phyloP scores from a whole-genome alignment of 2,329 filamentous ascomycete genomes.

The Colletotrichum scovillei region DNA sequence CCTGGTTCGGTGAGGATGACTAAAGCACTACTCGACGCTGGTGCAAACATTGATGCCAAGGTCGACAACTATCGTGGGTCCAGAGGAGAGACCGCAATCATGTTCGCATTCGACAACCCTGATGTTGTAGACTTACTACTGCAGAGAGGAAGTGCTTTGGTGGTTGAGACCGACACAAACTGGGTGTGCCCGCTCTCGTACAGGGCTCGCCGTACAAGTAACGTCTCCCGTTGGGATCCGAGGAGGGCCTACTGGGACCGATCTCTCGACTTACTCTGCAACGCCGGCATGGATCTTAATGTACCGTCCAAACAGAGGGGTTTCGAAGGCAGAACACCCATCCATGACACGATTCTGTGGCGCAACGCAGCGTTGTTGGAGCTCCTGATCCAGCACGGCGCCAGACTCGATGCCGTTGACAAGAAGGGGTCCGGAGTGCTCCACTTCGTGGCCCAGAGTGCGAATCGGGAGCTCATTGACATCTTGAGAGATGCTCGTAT shows the following conservation, averaged over 20 bases:
- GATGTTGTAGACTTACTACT: conserved; percentile 3
- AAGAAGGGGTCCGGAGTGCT: background rate
- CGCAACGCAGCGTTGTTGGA: conserved; percentile 8
- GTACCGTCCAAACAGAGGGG: background rate
- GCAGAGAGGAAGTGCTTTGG: background rate
- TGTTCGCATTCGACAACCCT: conserved; percentile 17
- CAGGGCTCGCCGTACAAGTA: background rate
- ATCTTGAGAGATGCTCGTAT: conserved; percentile 5
- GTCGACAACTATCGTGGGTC: background rate
- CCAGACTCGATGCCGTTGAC: background rate
- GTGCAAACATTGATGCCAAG: background rate
- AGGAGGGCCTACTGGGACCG: conserved; percentile 10
- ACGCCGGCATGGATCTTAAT: conserved; percentile 10
- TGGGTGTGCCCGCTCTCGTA: conserved; percentile 12
- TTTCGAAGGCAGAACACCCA: conserved; percentile 4
- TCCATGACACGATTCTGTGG: conserved; percentile 12
- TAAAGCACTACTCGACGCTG: background rate
- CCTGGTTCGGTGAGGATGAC: conserved; percentile 5
- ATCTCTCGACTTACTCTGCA: conserved; percentile 7
- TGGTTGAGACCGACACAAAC: background rate
- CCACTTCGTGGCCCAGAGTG: conserved; percentile 6
- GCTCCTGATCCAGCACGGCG: conserved; percentile 5
- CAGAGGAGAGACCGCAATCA: conserved; percentile 10
- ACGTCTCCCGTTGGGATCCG: conserved; percentile 2
- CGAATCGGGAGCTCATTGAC: conserved; percentile 2